Evolutionary conservation across 1,284 basidiomycete species (phyloP).

Genomic region (Papiliotrema terrestris): DNA sequence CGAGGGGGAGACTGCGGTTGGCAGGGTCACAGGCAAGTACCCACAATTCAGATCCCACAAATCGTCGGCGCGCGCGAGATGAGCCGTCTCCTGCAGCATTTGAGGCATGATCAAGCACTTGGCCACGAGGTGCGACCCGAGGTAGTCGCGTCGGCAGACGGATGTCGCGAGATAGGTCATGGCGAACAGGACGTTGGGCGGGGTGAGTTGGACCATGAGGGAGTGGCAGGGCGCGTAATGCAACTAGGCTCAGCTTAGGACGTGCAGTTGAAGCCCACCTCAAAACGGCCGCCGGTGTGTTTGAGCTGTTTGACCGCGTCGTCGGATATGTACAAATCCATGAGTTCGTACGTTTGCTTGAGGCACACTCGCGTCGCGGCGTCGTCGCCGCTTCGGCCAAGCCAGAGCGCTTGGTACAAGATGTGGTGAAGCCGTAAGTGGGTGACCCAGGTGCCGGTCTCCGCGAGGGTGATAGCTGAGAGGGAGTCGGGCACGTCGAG

Average conservation of each 20-base stretch:
- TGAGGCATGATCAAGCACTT: slow-evolving; percentile 23
- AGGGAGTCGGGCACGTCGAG: slow-evolving; percentile 22
- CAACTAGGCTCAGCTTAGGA: slow-evolving; percentile 1
- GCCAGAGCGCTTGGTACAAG: slow-evolving; percentile 25
- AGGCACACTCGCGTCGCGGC: slow-evolving; percentile 14
- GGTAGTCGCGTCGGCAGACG: slow-evolving; percentile 27
- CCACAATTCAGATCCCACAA: slow-evolving; percentile 45
- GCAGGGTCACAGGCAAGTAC: slow-evolving; percentile 4
- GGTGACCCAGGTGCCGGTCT: background rate
- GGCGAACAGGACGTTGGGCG: slow-evolving; percentile 32
- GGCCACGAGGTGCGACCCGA: slow-evolving; percentile 19
- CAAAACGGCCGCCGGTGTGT: slow-evolving; percentile 21
- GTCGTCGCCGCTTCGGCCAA: slow-evolving; percentile 34
- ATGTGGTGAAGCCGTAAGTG: slow-evolving; percentile 22
- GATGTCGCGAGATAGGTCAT: slow-evolving; percentile 32
- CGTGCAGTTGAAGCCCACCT: slow-evolving; percentile 14
- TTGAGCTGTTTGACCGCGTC: no score
- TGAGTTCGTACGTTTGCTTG: slow-evolving; percentile 25
- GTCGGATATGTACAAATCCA: slow-evolving; percentile 18
- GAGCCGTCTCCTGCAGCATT: slow-evolving; percentile 22
- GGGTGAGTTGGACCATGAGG: slow-evolving; percentile 32
- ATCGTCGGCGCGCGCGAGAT: slow-evolving; percentile 24
- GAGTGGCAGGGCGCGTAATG: slow-evolving; percentile 7
- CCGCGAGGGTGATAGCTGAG: background rate
- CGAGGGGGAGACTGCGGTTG: slow-evolving; percentile 17